Base-by-base conservation (phyloP, 108 stramenopile species). In the Bacterosira constricta region DNA sequence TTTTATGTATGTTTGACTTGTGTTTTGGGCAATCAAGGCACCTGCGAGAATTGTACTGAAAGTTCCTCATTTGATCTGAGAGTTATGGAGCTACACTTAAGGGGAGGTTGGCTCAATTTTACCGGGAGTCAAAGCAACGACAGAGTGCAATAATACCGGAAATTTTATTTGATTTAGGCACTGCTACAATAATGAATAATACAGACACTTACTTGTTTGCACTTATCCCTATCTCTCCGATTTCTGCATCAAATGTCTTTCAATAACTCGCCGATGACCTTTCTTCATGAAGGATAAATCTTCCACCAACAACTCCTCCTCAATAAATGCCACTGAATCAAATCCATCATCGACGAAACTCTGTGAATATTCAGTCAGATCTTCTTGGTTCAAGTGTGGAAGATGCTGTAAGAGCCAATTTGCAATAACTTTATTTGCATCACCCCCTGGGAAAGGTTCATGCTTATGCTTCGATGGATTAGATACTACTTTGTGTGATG, bases 281-380 rank as follows among this genome's bases (percentile, higher is more conserved):
- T 38, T 70, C 38, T 82, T 82, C 81, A 82, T 82, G 29, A 73
- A 82, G 4, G 21, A 23, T 32, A 82, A 49, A 73, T 82, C 81
- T 4, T 77, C 81, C 21, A 37, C 68, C 11, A 45, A 23, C 25
- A 80, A 52, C 59, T 79, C 78, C 32, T 79, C 64, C 34, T 63
- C 52, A n/a, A 80, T 63, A 64, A 82, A 77, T 20, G 23, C 50
- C 30, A 62, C 76, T 34, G 73, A 77, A 77, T 82, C 81, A 54
- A 82, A 82, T 0, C 81, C 81, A 31, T 73, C 71, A 6, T 82
- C 53, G 1, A 73, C 17, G 42, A 82, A 73, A n/a, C 45, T 17
- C 17, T 57, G 20, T 6, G 70, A 34, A 42, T 82, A 82, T 17
- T 47, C 25, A n/a, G 1, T 34, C 29, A 59, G 61, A 77, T 82